Conservation (phyloP, 805 yeast species). For the Saturnispora zaruensis region DNA sequence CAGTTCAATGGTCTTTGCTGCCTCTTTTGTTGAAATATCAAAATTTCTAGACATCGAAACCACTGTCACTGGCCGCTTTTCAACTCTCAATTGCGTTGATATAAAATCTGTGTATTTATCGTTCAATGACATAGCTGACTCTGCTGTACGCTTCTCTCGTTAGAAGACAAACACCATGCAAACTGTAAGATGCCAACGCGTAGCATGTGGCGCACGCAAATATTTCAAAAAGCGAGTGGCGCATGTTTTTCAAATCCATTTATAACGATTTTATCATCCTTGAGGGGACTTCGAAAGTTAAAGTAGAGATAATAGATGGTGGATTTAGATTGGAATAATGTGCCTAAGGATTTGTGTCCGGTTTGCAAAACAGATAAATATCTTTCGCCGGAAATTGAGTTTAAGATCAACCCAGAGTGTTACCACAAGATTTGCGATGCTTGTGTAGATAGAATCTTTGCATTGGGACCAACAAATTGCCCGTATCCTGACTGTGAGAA, state of each 20-base stretch:
- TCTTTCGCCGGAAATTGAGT: slow-evolving; percentile 85
- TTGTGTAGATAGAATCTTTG: slow-evolving; percentile 91
- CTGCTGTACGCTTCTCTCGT: neutral
- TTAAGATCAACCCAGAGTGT: slow-evolving; percentile 93
- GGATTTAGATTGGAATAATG: slow-evolving; percentile 29
- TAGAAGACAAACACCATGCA: neutral
- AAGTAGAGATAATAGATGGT: slow-evolving; percentile 18
- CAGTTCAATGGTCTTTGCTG: slow-evolving; percentile 18
- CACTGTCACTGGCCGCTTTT: slow-evolving; percentile 22
- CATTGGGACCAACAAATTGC: slow-evolving; percentile 94
- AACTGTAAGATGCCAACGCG: neutral
- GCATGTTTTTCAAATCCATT: neutral
- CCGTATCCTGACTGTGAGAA: slow-evolving; percentile 90
- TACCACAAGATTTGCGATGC: slow-evolving; percentile 96
- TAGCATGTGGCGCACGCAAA: neutral
- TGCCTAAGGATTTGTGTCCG: slow-evolving; percentile 62
- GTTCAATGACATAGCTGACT: neutral
- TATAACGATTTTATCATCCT: neutral
- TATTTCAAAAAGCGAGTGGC: neutral
- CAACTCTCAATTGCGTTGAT: neutral
- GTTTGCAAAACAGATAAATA: slow-evolving; percentile 94
- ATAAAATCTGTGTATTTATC: neutral
- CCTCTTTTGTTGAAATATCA: slow-evolving; percentile 14
- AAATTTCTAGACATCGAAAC: slow-evolving; percentile 18
- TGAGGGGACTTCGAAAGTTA: neutral